Evolutionary conservation across 176 grass and related monocot genomes (phyloP), one percentile per base, ranked within the genome.

Genomic region (Eleusine indica): DNA sequence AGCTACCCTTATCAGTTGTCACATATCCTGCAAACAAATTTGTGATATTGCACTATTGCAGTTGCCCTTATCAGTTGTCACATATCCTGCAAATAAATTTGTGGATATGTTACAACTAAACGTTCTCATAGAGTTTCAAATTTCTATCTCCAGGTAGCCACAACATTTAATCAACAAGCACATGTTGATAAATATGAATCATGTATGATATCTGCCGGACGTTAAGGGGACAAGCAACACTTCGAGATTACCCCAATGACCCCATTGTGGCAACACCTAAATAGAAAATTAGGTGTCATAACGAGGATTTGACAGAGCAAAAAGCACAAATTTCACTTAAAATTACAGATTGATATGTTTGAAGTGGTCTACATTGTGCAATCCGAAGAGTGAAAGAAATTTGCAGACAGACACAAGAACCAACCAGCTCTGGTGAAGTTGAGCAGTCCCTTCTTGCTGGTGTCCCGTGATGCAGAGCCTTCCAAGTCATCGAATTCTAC

Each of bases 401-500:
- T 48, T 80, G 3, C 56, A 51, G 42, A 74, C n/a, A 44, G 40
- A 41, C 52, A 39, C n/a, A 46, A 79, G 6, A 76, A 88, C 82
- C 52, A 67, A 97, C 94, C 90, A 89, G 95, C 76, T 87, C 86
- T 92, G 28, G 93, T 95, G 91, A 95, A 98, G 85, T 98, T 95
- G 41, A 86, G 80, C 77, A 90, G 76, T 1, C 85, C 91, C 60
- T 56, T 83, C 73, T 74, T 89, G 74, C 87, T 92, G 37, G 19
- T 84, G 39, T 92, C 91, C 48, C 67, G 80, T 6, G 93, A 95
- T 15, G 85, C 60, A 0, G 87, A 87, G 64, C 83, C 73, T 81
- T 95, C 83, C 93, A 98, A 83, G n/a, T 93, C 91, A 75, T 92
- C 91, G 67, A 96, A 95, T 88, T 98, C 96, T 97, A 66, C 70